phyloP scores from a whole-genome alignment of 352 stramenopile species.

The Peronospora belbahrii region DNA sequence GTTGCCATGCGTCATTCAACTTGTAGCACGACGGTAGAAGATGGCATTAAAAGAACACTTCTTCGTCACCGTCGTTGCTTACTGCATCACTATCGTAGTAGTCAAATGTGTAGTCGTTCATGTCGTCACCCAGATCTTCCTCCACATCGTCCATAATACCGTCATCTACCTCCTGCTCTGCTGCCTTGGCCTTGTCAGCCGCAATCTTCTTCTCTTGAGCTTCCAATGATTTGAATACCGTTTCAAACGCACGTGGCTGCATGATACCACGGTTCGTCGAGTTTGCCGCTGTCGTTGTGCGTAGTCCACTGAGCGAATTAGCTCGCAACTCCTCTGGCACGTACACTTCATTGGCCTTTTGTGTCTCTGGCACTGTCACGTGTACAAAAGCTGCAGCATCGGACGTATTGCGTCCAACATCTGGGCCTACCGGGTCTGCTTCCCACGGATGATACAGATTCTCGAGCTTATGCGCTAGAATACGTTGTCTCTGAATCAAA shows the following conservation, averaged over 20 bases:
- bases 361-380: conserved; percentile 47
- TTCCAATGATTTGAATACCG: conserved; percentile 61
- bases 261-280: conserved; percentile 36
- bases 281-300: conserved; percentile 6
- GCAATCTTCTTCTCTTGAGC: conserved; percentile 51
- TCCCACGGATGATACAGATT: conserved; percentile 61
- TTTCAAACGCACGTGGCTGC: conserved; percentile 59
- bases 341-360: conserved; percentile 52
- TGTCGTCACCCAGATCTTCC: conserved; percentile 64
- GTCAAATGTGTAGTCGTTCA: conserved; percentile 78
- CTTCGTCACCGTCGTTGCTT: conserved; percentile 63
- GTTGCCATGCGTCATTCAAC: conserved; percentile 14
- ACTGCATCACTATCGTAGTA: conserved; percentile 71
- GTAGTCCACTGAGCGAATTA: conserved; percentile 45
- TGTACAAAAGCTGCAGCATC: conserved; percentile 50
- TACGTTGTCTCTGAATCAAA: conserved; percentile 60
- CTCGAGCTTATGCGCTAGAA: conserved; percentile 59
- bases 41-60: conserved; percentile 57
- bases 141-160: conserved; percentile 57
- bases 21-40: neutral
- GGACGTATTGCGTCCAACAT: conserved; percentile 16
- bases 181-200: conserved; percentile 38
- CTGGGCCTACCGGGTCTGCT: conserved; percentile 21
- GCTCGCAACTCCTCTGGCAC: conserved; percentile 53
- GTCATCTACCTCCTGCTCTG: conserved; percentile 37